These are phyloP conservation scores for Lentinula sp. DNA, from an alignment of 768 basidiomycete genomes.

Conservation along the genomic window DNA sequence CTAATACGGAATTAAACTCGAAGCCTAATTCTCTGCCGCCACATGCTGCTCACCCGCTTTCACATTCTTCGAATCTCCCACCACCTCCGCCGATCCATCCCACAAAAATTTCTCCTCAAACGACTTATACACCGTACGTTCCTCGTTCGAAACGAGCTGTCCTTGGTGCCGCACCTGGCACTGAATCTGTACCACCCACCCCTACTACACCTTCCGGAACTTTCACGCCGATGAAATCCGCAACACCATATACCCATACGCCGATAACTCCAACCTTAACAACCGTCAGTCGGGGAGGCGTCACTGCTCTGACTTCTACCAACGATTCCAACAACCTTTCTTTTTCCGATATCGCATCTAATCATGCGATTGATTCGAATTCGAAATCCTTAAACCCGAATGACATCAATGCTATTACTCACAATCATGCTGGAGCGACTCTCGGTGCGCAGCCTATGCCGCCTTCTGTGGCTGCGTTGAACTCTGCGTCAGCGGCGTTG, in stretches of 20 bases:
- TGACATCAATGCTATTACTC: background rate
- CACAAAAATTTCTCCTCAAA: conserved; percentile 33
- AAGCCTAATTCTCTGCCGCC: too few relatives aligned
- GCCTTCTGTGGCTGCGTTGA: background rate
- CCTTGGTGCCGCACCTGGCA: background rate
- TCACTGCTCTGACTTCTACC: background rate
- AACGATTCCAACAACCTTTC: too few relatives aligned
- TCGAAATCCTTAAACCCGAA: background rate
- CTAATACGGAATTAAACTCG: too few relatives aligned
- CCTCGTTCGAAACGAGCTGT: conserved; percentile 53
- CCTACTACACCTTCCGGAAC: background rate
- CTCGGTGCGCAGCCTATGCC: background rate
- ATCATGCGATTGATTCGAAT: too few relatives aligned
- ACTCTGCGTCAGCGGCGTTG: conserved; percentile 62
- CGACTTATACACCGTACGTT: conserved; percentile 81
- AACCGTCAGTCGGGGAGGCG: background rate
- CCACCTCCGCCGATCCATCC: conserved; percentile 23
- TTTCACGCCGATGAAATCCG: too few relatives aligned
- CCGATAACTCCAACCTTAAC: background rate
- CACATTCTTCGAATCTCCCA: conserved; percentile 14
- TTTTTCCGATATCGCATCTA: background rate
- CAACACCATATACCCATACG: background rate
- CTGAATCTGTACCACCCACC: conserved; percentile 29
- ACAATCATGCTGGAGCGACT: background rate
- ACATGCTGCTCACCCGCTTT: too few relatives aligned